These are phyloP conservation scores for Neurospora sp. DNA, from an alignment of 495 filamentous ascomycete species.

Conservation along the genomic window DNA sequence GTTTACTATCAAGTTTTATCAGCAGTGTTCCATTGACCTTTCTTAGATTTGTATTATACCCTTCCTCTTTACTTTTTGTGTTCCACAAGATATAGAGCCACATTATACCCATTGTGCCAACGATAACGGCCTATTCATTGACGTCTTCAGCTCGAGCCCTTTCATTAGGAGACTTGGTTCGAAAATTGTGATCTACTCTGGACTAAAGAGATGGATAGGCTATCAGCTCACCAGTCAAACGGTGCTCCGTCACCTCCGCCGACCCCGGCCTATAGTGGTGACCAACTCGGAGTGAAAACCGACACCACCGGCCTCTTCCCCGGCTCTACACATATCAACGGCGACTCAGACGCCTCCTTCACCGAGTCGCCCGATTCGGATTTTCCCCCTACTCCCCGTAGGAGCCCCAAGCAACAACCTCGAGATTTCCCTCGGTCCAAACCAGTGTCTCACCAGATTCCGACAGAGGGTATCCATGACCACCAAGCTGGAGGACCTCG, in stretches of 20 bases:
- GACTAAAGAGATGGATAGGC: background rate
- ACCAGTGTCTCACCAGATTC: slow-evolving; percentile 5
- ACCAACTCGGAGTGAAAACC: background rate
- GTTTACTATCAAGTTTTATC: background rate
- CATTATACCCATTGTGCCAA: background rate
- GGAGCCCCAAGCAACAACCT: slow-evolving; percentile 1
- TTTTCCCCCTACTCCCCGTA: background rate
- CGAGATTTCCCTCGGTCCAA: background rate
- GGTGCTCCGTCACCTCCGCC: slow-evolving; percentile 17
- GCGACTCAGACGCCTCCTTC: background rate
- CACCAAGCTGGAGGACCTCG: slow-evolving; percentile 23
- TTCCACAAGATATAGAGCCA: background rate
- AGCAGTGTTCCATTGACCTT: background rate
- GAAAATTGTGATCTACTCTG: background rate
- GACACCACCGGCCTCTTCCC: slow-evolving; percentile 5
- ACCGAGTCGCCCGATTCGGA: slow-evolving; percentile 6
- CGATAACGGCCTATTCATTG: background rate
- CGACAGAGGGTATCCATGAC: slow-evolving; percentile 11
- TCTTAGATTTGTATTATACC: background rate
- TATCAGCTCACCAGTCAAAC: slow-evolving; percentile 3
- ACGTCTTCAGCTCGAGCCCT: background rate
- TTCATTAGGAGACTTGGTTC: background rate
- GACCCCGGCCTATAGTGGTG: slow-evolving; percentile 9
- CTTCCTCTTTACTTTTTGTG: background rate
- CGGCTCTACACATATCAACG: background rate